Base-by-base conservation (phyloP, 1,284 basidiomycete genomes). In the Cutaneotrichosporon cavernicola region DNA sequence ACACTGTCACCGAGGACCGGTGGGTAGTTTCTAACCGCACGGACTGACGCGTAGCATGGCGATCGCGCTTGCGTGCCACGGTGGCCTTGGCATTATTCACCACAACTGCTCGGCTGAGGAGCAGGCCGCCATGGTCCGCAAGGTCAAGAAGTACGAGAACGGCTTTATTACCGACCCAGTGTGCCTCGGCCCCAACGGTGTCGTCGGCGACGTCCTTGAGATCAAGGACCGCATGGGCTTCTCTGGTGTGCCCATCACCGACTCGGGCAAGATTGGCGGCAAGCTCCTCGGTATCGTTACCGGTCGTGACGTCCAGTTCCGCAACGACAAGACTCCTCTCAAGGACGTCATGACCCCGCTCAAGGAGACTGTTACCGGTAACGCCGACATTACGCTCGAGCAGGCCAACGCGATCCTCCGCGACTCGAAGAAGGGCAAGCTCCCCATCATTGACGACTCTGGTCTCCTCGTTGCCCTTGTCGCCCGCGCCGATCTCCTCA, bases 21-120 rank as follows among this genome's bases (percentile, higher is more conserved):
- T 76, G 63, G 61, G 75, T 70, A 7, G 13, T 22, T 22, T 56
- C 46, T 36, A 18, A 9, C 16, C n/a, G 2, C 32, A 34, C 26
- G 51, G 32, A 43, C 66, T 70, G 26, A 65, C 47, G 11, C 26
- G n/a, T 40, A 75, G 73, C 50, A 99, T 99, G 95, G 96, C 96
- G 60, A 97, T 99, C 76, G 85, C 90, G 55, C 89, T 97, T 85
- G 94, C 94, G 72, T 88, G 97, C 65, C 86, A 97, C 70, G 96
- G 97, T 62, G 97, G 96, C 65, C 90, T 99, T 72, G 96, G 97
- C 83, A 92, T 99, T 74, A 98, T 99, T 75, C 96, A 99, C 82
- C 94, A 99, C 83, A 99, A 99, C 81, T 93, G 97, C 81, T 80
- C 91, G 7, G 76, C 95, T 1, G 87, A 88, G 67, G 87, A 88